Evolutionary conservation across 2,329 filamentous ascomycete species (phyloP), one percentile per base, ranked within the genome.

Genomic region (Thelonectria olida): DNA sequence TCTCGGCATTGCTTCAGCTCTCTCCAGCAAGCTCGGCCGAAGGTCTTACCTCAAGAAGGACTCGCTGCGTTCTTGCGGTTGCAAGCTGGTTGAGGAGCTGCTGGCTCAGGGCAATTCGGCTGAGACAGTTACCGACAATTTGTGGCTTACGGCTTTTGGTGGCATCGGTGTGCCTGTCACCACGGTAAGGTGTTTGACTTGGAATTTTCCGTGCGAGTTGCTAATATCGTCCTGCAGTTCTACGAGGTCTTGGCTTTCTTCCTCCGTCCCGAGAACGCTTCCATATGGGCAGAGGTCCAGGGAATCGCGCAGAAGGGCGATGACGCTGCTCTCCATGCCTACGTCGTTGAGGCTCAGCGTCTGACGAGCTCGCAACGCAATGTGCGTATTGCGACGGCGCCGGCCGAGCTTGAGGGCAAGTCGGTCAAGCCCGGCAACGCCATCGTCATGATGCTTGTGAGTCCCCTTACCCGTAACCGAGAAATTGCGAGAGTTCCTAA

Each of bases 201-300:
- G 6, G 3, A 34, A 1, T 20, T 25, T 15, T 5, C 3, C 17
- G 5, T 17, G 3, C 4, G 17, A 6, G 15, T 13, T 27, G 6
- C 39, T 61, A 17, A 52, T 38, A 15, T 7, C 19, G 4, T 8
- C n/a, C 17, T n/a, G 7, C 44, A 82, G 79, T 82, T 82, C 63
- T 79, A 78, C 61, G 79, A 83, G 58, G 73, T 82, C 9, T 58
- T 82, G 44, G 71, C 76, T 3, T 82, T 71, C 69, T 82, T 81
- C 71, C 67, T 82, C 1, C 74, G 73, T 1, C 71, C 73, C 0
- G 78, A 81, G 49, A 81, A 81, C 17, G 74, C 72, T 1, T 57
- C 73, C 10, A 75, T 81, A 64, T 82, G 81, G 77, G 69, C 74
- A 7, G 76, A 82, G 19, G 78, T 83, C 3, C 79, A 82, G 59